These are phyloP conservation scores for Endoconidiophora polonica DNA, from an alignment of 2,329 filamentous ascomycete genomes.

Conservation along the genomic window DNA sequence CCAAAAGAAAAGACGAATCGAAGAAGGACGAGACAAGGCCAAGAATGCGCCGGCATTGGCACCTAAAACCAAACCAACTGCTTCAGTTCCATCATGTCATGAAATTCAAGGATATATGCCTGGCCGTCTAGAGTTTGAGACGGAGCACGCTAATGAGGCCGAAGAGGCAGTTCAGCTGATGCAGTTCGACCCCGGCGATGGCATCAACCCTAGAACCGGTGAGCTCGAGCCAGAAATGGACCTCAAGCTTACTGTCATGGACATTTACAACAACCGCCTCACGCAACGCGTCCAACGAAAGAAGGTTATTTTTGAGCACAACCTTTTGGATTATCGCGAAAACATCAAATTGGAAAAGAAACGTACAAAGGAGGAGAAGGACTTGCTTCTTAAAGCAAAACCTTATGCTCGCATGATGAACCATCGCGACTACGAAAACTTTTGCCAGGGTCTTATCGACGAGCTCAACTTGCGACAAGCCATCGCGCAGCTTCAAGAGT, in stretches of 20 bases:
- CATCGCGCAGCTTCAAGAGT: slow-evolving; percentile 82
- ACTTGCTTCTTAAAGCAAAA: slow-evolving; percentile 82
- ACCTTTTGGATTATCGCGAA: slow-evolving; percentile 81
- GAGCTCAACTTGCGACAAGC: slow-evolving; percentile 84
- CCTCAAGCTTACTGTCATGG: slow-evolving; percentile 93
- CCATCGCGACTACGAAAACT: slow-evolving; percentile 69
- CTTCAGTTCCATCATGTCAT: slow-evolving; percentile 87
- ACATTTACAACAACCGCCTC: slow-evolving; percentile 87
- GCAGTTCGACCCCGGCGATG: slow-evolving; percentile 94
- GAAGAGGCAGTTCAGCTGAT: slow-evolving; percentile 97
- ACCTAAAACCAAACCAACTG: slow-evolving; percentile 89
- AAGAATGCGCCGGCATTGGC: slow-evolving; percentile 70
- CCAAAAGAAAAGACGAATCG: slow-evolving; percentile 82
- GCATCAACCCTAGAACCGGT: slow-evolving; percentile 66
- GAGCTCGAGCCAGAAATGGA: slow-evolving; percentile 92
- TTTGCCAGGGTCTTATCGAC: slow-evolving; percentile 72
- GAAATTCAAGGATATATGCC: slow-evolving; percentile 99
- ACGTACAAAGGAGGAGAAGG: slow-evolving; percentile 84
- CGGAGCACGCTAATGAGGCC: slow-evolving; percentile 91
- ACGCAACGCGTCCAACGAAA: slow-evolving; percentile 87
- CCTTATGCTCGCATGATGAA: slow-evolving; percentile 97
- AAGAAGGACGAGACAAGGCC: slow-evolving; percentile 72
- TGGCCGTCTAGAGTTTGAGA: slow-evolving; percentile 91
- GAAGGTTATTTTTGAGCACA: slow-evolving; percentile 92
- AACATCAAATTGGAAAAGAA: slow-evolving; percentile 85